Evolutionary conservation across 2,329 filamentous ascomycete genomes (phyloP), one percentile per base, ranked within the genome.

Genomic region (Beauveria medogensis): DNA sequence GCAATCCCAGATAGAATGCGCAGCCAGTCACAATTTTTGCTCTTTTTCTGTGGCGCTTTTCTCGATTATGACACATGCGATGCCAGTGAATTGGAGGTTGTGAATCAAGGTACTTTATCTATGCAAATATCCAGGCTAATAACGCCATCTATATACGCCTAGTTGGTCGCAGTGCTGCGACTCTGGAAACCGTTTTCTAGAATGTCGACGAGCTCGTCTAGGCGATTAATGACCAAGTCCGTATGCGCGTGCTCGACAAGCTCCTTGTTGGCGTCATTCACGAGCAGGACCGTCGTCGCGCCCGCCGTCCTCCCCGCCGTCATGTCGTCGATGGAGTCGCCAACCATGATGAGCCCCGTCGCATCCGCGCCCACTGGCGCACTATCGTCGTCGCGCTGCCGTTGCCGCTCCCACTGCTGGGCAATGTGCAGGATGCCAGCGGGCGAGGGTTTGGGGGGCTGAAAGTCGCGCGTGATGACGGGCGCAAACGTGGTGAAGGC

Each of bases 281-380:
- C 81, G 50, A 99, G 78, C 70, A 97, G 71, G n/a, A 97, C 92
- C 0, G 94, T 97, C 40, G 91, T 89, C 1, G 92, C 91, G 1
- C 93, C 93, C 0, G 93, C 93, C 57, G 80, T 80, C 63, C 88
- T 83, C 0, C 94, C 93, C 1, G 93, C 91, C 8, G 88, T 90
- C 85, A 97, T 95, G 71, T 99, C 94, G 72, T 97, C 94, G 60
- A 96, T 85, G 18, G 88, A 92, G 70, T 93, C 90, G 4, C 90
- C 90, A 24, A 87, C 84, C 84, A 87, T 87, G 66, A 86, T 83
- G 47, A 85, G 68, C 6, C 71, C 73, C 47, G 74, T 79, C 2
- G 77, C 82, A 63, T 80, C 78, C 1, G 69, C 68, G 24, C 50
- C 64, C 57, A n/a, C 66, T 64, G 18, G 28, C 50, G 41, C 73